phyloP scores from a whole-genome alignment of 495 filamentous ascomycete genomes.

The Tetracladium marchalianum region DNA sequence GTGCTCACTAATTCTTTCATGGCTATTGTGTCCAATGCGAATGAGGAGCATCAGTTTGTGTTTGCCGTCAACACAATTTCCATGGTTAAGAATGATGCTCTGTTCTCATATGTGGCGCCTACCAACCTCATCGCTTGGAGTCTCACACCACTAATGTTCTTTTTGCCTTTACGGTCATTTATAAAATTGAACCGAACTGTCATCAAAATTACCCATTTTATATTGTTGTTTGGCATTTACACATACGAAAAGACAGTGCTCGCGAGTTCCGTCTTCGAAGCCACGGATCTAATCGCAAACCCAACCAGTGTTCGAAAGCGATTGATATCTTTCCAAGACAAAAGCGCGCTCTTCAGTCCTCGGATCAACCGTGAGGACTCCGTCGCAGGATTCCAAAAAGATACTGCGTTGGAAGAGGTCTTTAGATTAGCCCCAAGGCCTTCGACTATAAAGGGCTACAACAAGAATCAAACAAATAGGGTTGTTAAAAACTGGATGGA shows the following conservation, averaged over 20 bases:
- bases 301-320: constrained; percentile 26
- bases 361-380: constrained; percentile 69
- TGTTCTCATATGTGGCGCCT: constrained; percentile 87
- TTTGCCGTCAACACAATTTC: constrained; percentile 93
- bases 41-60: constrained; percentile 87
- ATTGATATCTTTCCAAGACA: constrained; percentile 43
- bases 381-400: constrained; percentile 75
- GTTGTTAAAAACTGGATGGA: constrained; percentile 86
- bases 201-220: constrained; percentile 85
- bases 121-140: constrained; percentile 84
- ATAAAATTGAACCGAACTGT: constrained; percentile 73
- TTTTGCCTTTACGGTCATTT: constrained; percentile 68
- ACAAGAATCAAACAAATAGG: constrained; percentile 51
- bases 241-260: constrained; percentile 75
- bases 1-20: constrained; percentile 92
- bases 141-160: constrained; percentile 66
- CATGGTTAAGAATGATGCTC: constrained; percentile 89
- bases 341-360: constrained; percentile 53
- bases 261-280: constrained; percentile 57
- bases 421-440: constrained; percentile 51
- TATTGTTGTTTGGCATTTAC: constrained; percentile 74
- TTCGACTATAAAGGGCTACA: constrained; percentile 11
- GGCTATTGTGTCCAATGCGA: constrained; percentile 83
- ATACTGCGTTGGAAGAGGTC: constrained; percentile 84
- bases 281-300: constrained; percentile 58